phyloP scores from a whole-genome alignment of 2,329 filamentous ascomycete genomes.

The Paracoccidioides lutzii region DNA sequence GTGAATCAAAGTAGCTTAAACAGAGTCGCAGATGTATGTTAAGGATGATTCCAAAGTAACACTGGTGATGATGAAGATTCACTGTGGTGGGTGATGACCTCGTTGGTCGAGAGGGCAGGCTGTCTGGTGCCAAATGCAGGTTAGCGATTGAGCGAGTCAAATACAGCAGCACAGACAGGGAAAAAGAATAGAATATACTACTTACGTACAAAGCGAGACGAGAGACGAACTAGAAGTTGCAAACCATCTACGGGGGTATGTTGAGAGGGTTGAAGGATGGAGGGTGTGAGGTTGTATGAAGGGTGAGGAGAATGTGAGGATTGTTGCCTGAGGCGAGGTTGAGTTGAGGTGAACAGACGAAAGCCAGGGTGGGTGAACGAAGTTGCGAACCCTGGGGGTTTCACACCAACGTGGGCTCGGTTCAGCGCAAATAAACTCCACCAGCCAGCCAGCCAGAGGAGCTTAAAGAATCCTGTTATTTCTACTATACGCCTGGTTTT shows the following conservation, averaged over 20 bases:
- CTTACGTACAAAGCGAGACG: background rate
- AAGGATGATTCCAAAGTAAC: conserved; percentile 2
- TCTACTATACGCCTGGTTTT: background rate
- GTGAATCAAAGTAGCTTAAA: background rate
- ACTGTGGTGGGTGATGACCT: conserved; percentile 3
- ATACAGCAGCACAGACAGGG: background rate
- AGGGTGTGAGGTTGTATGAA: background rate
- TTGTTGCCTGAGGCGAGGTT: background rate
- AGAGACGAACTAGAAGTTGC: background rate
- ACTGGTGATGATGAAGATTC: conserved; percentile 4
- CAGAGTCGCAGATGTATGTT: conserved; percentile 5
- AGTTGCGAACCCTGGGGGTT: conserved; percentile 3
- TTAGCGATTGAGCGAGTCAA: background rate
- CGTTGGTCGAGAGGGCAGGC: background rate
- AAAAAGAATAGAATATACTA: background rate
- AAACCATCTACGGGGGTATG: background rate
- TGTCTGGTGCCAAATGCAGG: conserved; percentile 4
- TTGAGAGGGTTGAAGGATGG: background rate
- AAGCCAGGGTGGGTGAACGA: background rate
- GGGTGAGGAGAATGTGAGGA: background rate
- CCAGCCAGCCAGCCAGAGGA: background rate
- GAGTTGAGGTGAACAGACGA: background rate
- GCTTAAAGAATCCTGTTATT: background rate
- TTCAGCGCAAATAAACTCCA: background rate
- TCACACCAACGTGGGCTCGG: conserved; percentile 2